Evolutionary conservation across 164 flowering plant species (phyloP).

Genomic region (Nymphaea thermarum): DNA sequence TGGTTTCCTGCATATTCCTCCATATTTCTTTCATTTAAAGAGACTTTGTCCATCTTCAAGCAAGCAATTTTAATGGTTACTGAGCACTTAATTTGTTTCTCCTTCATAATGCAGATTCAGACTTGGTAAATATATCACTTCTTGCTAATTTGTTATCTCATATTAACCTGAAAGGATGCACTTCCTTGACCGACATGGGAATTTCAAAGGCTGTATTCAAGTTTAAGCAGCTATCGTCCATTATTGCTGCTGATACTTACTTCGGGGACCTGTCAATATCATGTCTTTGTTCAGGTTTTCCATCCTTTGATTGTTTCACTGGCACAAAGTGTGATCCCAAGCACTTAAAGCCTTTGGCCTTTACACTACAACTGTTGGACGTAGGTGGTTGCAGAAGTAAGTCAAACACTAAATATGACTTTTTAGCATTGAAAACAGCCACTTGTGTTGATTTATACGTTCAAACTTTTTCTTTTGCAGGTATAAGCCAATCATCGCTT

Average conservation of each 20-base stretch:
- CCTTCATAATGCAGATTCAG: conserved; percentile 31
- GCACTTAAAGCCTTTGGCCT: conserved; percentile 21
- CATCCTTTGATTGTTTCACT: conserved; percentile 8
- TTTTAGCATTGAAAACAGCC: background rate
- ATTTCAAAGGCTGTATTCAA: conserved; percentile 37
- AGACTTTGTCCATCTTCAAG: no score
- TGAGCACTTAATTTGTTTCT: no score
- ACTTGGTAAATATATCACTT: conserved; percentile 34
- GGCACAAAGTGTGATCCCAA: conserved; percentile 12
- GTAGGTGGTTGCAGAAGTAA: conserved; percentile 66
- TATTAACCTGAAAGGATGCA: conserved; percentile 59
- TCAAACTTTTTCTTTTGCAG: conserved; percentile 22
- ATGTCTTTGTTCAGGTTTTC: conserved; percentile 36
- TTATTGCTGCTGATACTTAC: conserved; percentile 52
- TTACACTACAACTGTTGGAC: conserved; percentile 41
- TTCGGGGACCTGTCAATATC: conserved; percentile 44
- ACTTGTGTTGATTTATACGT: background rate
- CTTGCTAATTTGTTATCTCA: conserved; percentile 30
- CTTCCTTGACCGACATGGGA: conserved; percentile 49
- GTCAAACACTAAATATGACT: conserved; percentile 5
- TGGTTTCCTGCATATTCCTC: no score
- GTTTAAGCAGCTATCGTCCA: conserved; percentile 32
- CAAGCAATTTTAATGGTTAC: no score
- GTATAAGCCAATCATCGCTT: conserved; percentile 30
- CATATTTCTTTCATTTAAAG: no score